Base-by-base conservation (phyloP, 768 basidiomycete species). In the Mycena latifolia region DNA sequence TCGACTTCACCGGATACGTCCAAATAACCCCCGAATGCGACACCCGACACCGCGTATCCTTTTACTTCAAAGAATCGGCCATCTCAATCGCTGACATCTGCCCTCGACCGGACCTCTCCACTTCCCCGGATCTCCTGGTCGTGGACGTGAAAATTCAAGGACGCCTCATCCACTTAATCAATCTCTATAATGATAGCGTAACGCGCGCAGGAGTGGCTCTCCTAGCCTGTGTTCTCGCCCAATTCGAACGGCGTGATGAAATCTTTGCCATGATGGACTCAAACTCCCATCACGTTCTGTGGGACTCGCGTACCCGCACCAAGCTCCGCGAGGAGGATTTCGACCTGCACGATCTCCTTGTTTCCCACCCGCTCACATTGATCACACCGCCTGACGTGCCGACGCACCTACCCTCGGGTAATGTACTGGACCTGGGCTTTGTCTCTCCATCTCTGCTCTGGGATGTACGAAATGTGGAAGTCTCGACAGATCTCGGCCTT, bases 261-360 rank as follows among this genome's bases (percentile, higher is more conserved):
- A 50, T 27, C 3, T 11, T 59, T 11, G 2, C 20, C 0, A 5
- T 59, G 18, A 50, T n/a, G n/a, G n/a, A n/a, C n/a, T n/a, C n/a
- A n/a, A n/a, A n/a, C n/a, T n/a, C n/a, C n/a, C n/a, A n/a, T 59
- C 57, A 59, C 22, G 31, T 57, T 20, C 56, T 46, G n/a, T 59
- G 57, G 57, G 57, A 59, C 35, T 59, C 57, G 1, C 18, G 1
- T 9, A 50, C 47, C 24, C 12, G 20, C 4, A 37, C 57, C 24
- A 2, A 2, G 9, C 6, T 27, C 5, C 46, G 57, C 18, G 7
- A 7, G 7, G 47, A 59, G 28, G 56, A 58, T 14, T 31, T 22
- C 31, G 56, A 58, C 8, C 56, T 48, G 2, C 56, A 58, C n/a
- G n/a, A 59, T n/a, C 17, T 59, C 1, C 12, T 59, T 5, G 22